Base-by-base conservation (phyloP, 2,329 filamentous ascomycete species). In the Botrytis cinerea region DNA sequence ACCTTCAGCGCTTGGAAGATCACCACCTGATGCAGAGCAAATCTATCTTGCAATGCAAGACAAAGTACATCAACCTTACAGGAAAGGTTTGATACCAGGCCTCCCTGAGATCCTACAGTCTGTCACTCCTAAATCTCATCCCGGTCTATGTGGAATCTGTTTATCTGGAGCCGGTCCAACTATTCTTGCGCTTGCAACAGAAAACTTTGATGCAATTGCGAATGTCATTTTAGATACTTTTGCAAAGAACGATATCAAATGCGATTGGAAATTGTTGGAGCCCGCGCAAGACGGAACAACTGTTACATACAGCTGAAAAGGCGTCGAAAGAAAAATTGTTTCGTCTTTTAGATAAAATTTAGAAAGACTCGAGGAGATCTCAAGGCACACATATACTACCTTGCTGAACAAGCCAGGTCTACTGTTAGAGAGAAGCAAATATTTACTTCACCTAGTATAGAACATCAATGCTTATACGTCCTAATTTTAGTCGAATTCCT, bases 1-100 rank as follows among this genome's bases (percentile, higher is more conserved):
- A 20, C 95, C 95, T 46, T 93, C 94, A 18, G 95, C 95, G 1
- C 87, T 99, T 63, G 94, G 95, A 76, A 91, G 94, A 82, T 95
- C 93, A 12, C 95, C 96, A 16, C 95, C 95, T 2, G 92, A 98
- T 81, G 92, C 96, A 35, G 92, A 97, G 79, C 92, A 97, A 83
- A 99, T 99, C 82, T 97, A 97, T 85, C 90, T 97, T 66, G 95
- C 95, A 64, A 99, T 99, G 96, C 96, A 98, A 84, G 96, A 99
- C 85, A 97, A 95, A 84, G 90, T 99, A 75, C 96, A 99, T 84
- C 96, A 99, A 83, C 96, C 94, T 61, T 98, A 99, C 85, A 92
- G 96, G 71, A 92, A 96, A 83, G 92, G 89, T 2, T 88, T 99
- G 75, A 97, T 99, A 78, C 96, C 96, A 1, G 96, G 95, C 0